Evolutionary conservation across 2,329 filamentous ascomycete species (phyloP).

Genomic region (Diplodia mutila): DNA sequence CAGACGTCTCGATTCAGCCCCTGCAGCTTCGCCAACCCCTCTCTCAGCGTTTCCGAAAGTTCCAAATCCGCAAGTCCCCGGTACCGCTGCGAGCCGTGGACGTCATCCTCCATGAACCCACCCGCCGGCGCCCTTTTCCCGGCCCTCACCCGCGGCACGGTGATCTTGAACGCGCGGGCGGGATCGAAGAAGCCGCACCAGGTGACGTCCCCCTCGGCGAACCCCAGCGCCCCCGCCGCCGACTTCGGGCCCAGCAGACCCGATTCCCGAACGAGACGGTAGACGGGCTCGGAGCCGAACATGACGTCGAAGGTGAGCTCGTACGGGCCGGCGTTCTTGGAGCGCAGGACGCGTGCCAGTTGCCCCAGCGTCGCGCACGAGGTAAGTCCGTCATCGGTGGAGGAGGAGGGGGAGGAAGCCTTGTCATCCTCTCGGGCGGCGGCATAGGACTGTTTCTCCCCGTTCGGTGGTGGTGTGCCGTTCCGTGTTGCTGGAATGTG

Average conservation of each 20-base stretch:
- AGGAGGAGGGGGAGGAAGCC: neutral
- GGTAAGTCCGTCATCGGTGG: too few relatives aligned
- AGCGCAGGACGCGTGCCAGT: conserved; percentile 44
- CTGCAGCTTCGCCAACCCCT: neutral
- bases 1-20: too few relatives aligned
- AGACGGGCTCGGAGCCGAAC: conserved; percentile 38
- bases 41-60: neutral
- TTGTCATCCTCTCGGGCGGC: too few relatives aligned
- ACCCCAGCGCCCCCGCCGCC: neutral
- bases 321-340: conserved; percentile 58
- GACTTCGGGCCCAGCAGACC: neutral
- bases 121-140: neutral
- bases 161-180: neutral
- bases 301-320: conserved; percentile 59
- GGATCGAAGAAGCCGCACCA: neutral
- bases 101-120: neutral
- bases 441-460: too few relatives aligned
- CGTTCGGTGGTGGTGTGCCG: too few relatives aligned
- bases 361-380: neutral
- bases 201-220: neutral
- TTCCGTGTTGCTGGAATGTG: neutral
- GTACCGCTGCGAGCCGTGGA: neutral
- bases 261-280: neutral
- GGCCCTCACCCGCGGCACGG: neutral
- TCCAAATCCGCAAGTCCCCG: neutral